Base-by-base conservation (phyloP, 2,329 filamentous ascomycete genomes). In the Fusarium nodosum region DNA sequence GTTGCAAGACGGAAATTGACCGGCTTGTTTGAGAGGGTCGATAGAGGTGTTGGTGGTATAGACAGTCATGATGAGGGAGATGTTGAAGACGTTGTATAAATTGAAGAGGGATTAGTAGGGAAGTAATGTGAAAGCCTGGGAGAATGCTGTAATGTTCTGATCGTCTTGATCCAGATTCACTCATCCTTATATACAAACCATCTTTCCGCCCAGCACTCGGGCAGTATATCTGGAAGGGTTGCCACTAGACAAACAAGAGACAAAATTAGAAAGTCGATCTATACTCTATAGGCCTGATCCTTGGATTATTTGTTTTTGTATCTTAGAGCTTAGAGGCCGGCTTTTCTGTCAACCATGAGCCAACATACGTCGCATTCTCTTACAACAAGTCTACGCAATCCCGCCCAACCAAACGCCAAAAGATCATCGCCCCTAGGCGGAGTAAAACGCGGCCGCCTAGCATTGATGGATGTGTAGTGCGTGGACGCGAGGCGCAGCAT, bases 1-100 rank as follows among this genome's bases (percentile, higher is more conserved):
- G n/a, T 46, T 64, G 55, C 74, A 74, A 16, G 61, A 53, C 10
- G 73, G 74, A 56, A 56, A 60, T 51, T 75, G 74, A 9, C 56
- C 56, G 7, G 60, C 26, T 47, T 75, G 73, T 57, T 75, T 73
- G 12, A 67, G 58, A 22, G 73, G 73, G 33, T 72, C 65, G 42
- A 71, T 56, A 44, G 56, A 66, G 30, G 38, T 52, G 45, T 66
- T 67, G 38, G 51, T 39, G 33, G 64, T 57, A 51, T 64, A 60
- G 51, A 65, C 30, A 5, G 60, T 70, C 74, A 76, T 64, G 42
- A 2, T 57, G 30, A 36, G 33, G 20, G 11, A 13, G 12, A 7
- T 18, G 31, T 34, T 33, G 33, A 34, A 16, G 9, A 11, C 10
- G 10, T 34, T 34, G 20, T 6, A 22, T 16, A 2, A 39, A 7